These are phyloP conservation scores for Zychaea mexicana DNA, from an alignment of 371 early-diverging fungal species.

Conservation along the genomic window DNA sequence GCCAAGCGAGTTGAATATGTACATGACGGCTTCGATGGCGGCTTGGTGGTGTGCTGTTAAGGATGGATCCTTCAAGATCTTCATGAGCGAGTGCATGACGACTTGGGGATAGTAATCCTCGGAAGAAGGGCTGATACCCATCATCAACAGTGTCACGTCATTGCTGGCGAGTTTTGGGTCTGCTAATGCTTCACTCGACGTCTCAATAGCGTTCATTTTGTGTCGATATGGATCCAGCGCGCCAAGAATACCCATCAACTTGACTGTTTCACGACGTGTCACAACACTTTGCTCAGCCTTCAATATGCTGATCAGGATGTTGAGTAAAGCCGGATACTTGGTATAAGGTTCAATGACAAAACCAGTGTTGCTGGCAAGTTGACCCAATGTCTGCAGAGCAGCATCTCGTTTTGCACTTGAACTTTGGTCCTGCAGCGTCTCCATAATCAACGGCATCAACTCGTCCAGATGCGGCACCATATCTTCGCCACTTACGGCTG, in stretches of 20 bases:
- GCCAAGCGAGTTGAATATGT: conserved; percentile 90
- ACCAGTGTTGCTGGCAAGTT: conserved; percentile 84
- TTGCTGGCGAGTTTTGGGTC: conserved; percentile 63
- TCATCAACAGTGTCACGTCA: conserved; percentile 69
- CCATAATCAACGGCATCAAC: conserved; percentile 86
- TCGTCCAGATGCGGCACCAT: conserved; percentile 81
- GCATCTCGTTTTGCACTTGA: conserved; percentile 86
- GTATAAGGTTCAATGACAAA: conserved; percentile 92
- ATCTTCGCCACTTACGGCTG: conserved; percentile 85
- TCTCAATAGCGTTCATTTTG: conserved; percentile 65
- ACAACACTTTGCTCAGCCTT: conserved; percentile 76
- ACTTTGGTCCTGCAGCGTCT: conserved; percentile 90
- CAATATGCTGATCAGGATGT: conserved; percentile 79
- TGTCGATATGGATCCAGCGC: conserved; percentile 95
- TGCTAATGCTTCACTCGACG: conserved; percentile 57
- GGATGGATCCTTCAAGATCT: conserved; percentile 85
- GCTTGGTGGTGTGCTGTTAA: conserved; percentile 83
- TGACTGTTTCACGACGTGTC: conserved; percentile 86
- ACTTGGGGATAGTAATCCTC: conserved; percentile 90
- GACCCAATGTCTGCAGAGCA: conserved; percentile 85
- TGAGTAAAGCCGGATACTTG: conserved; percentile 86
- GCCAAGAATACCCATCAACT: conserved; percentile 92
- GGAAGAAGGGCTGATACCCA: conserved; percentile 74
- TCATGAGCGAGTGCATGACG: conserved; percentile 88
- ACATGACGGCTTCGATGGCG: conserved; percentile 92